Base-by-base conservation (phyloP, 1,284 basidiomycete genomes). In the Ustilago esculenta region DNA sequence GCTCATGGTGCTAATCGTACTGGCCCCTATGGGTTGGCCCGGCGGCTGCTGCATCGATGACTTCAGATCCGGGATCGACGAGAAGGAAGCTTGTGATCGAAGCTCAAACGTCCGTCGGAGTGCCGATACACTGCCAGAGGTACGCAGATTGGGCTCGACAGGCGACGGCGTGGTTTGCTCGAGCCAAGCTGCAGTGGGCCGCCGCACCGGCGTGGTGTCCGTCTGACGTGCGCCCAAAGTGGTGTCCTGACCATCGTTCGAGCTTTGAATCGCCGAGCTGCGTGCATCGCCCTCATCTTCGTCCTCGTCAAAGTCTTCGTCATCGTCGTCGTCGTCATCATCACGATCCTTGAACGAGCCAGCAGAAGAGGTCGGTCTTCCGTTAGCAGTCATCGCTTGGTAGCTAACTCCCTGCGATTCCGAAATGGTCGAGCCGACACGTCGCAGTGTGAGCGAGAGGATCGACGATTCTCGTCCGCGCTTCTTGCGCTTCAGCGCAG, bases 401-500 rank as follows among this genome's bases (percentile, higher is more conserved):
- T 48, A 58, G 42, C 27, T 57, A 29, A 40, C 54, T 24, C 39
- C 33, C 39, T 45, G 51, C 15, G 51, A 45, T 20, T 64, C 65
- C n/a, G 73, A 75, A 36, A 74, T 61, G 17, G 58, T 69, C 2
- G 76, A 78, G 12, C 67, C 60, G 5, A 77, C 75, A 3, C 75
- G 64, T 23, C 72, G 52, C 36, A 77, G 47, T 14, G 66, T 75
- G 37, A 79, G 29, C 3, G 75, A 73, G 8, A 79, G 61, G 30
- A 77, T 75, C 6, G 75, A 76, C 30, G 67, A 49, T 21, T 79
- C 76, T 27, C 68, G 53, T 15, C 52, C 71, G 3, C 73, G 60
- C 49, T 70, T 74, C 59, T 78, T 78, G 25, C 75, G 48, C 61
- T 79, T 79, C 44, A 77, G 57, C 17, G 60, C 46, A 6, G 60